Base-by-base conservation (phyloP, 1,284 basidiomycete genomes). In the Vanrija humicola region DNA sequence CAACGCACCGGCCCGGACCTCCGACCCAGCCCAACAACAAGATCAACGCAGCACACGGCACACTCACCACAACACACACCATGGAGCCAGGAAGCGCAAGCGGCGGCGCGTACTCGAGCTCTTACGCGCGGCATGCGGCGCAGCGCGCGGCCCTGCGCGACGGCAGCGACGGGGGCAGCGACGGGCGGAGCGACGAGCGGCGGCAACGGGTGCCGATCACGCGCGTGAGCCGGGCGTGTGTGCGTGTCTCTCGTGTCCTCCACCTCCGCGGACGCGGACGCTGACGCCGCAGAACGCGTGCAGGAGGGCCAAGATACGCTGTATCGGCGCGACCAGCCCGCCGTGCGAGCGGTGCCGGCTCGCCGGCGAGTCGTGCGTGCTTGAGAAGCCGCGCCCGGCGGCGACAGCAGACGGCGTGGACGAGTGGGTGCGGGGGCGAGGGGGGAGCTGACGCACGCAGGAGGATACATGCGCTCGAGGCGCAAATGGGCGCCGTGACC, bases 261-360 rank as follows among this genome's bases (percentile, higher is more conserved):
- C 1, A 7, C 18, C 34, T 19, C 2, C 44, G 19, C 26, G 26
- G 26, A 26, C 5, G 26, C 5, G 26, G 5, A 26, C 26, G 19
- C 12, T 3, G 29, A 51, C 53, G 48, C n/a, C 21, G 3, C 52
- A 60, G 58, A 63, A 64, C 47, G 55, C 56, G 14, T 66, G 64
- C 43, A 55, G 64, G 6, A 55, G 63, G 5, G 61, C 61, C 39
- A 66, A 69, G 88, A 90, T 76, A 87, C 57, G 69, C 9, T 72
- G 69, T 53, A 62, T 67, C 18, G 64, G 88, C 3, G 89, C 89
- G 25, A 89, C 91, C 71, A 88, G 88, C 63, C 89, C 89, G 38
- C 89, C 89, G 21, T 92, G 89, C 76, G 84, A 86, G 68, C 83
- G 89, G 34, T 92, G 89, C 74, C 82, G 87, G 44, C 86, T 88